These are phyloP conservation scores for Boletus patriciae DNA, from an alignment of 768 basidiomycete species.

Conservation along the genomic window DNA sequence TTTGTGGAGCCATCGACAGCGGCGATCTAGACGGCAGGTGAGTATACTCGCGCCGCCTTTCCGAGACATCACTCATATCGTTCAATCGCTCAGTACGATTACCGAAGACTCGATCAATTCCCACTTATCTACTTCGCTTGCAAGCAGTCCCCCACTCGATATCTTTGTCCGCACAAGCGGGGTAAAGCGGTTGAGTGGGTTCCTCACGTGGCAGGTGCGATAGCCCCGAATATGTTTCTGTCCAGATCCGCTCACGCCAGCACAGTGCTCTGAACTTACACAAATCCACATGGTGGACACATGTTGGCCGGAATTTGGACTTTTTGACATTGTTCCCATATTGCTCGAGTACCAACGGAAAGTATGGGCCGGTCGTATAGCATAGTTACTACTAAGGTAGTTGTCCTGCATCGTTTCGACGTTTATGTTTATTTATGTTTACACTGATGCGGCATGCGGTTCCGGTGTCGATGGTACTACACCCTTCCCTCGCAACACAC, in stretches of 20 bases:
- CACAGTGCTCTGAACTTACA: slow-evolving; percentile 75
- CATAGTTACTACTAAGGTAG: no score
- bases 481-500: no score
- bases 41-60: neutral
- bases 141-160: slow-evolving; percentile 78
- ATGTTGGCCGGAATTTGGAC: slow-evolving; percentile 93
- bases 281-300: slow-evolving; percentile 83
- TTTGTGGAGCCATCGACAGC: slow-evolving; percentile 35
- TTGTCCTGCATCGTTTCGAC: no score
- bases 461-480: no score
- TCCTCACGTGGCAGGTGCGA: slow-evolving; percentile 91
- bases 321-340: slow-evolving; percentile 84
- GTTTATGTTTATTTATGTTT: no score
- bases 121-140: slow-evolving; percentile 63
- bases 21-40: slow-evolving; percentile 32
- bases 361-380: slow-evolving; percentile 45
- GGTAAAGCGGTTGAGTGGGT: slow-evolving; percentile 65
- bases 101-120: slow-evolving; percentile 67
- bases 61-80: neutral
- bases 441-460: no score
- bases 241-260: neutral
- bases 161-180: slow-evolving; percentile 90
- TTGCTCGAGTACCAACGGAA: slow-evolving; percentile 86
- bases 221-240: neutral
- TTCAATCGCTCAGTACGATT: slow-evolving; percentile 40